Evolutionary conservation across 192 early-diverging fungal genomes (phyloP), one percentile per base, ranked within the genome.

Genomic region (Haplosporangium gracile): DNA sequence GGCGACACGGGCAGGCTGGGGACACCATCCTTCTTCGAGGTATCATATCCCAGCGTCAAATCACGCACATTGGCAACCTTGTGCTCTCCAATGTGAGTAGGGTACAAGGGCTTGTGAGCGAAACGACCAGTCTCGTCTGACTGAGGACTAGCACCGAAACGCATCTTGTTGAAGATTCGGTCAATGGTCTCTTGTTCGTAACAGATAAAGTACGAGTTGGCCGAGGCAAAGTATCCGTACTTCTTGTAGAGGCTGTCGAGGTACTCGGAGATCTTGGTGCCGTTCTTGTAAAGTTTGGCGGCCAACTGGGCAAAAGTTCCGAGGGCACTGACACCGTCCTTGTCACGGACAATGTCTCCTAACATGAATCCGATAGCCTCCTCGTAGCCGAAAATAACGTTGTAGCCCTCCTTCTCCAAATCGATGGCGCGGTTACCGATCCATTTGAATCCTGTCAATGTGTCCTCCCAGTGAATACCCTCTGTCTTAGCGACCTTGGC

Each of bases 381-480:
- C 86, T 99, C 98, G 83, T 96, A 99, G 20, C 94, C 97, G 86
- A 99, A 97, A 34, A 94, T 89, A 8, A 94, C 94, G 75, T 93
- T 77, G 60, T 92, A 92, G 22, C 95, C 95, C 77, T 93, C 80
- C 22, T 89, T 80, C 76, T 92, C 90, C 81, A 98, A 77, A 15
- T 92, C 90, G 42, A 95, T 91, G 40, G 95, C 95, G 45, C 91
- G 89, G 88, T 98, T 99, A 29, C 96, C 95, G 74, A 99, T 93
- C 96, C 97, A 99, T 88, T 99, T 99, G 92, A 99, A 98, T 39
- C 98, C 97, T 15, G 97, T 99, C 65, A 98, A 90, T 2, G 97
- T 97, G 82, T 98, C 97, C 57, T 95, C 94, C 85, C 97, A 99
- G 49, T 89, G 89, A 77, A 97, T 92, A 13, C 97, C 96, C 77